phyloP scores from a whole-genome alignment of 495 filamentous ascomycete genomes.

The Monascus purpureus region DNA sequence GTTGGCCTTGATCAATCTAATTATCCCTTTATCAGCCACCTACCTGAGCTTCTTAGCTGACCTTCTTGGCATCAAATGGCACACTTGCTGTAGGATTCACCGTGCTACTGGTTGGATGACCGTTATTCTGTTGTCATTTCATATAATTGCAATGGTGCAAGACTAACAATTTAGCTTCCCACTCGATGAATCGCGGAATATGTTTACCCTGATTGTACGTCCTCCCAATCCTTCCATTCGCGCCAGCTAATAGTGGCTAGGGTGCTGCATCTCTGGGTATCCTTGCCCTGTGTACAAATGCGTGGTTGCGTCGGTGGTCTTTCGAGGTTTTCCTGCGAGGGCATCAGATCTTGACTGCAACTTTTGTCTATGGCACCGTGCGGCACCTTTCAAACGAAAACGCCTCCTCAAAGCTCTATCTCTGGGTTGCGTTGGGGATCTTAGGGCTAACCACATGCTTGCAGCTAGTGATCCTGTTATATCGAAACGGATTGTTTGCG shows the following conservation, averaged over 20 bases:
- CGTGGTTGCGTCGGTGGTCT: slow-evolving; percentile 9
- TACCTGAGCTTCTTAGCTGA: slow-evolving; percentile 14
- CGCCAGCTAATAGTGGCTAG: slow-evolving; percentile 4
- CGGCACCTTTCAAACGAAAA: slow-evolving; percentile 7
- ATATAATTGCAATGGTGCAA: slow-evolving; percentile 8
- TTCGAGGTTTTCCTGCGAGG: slow-evolving; percentile 22
- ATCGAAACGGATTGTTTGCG: slow-evolving; percentile 15
- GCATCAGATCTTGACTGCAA: slow-evolving; percentile 13
- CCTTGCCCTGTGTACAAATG: slow-evolving; percentile 9
- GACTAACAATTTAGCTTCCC: slow-evolving; percentile 7
- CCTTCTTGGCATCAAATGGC: slow-evolving; percentile 9
- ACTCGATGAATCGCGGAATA: slow-evolving; percentile 6
- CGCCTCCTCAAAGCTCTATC: slow-evolving; percentile 10
- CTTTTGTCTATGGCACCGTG: slow-evolving; percentile 15
- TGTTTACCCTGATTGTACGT: slow-evolving; percentile 9
- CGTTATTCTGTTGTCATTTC: slow-evolving; percentile 7
- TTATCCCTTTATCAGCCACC: slow-evolving; percentile 2
- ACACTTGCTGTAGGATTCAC: slow-evolving; percentile 10
- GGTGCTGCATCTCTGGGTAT: slow-evolving; percentile 5
- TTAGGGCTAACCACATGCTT: slow-evolving; percentile 9
- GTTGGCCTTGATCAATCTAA: slow-evolving; percentile 6
- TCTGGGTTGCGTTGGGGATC: slow-evolving; percentile 12
- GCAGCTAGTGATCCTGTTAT: slow-evolving; percentile 9
- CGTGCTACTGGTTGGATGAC: slow-evolving; percentile 10
- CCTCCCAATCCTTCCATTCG: background rate